Evolutionary conservation across 305 asterid genomes (phyloP), one percentile per base, ranked within the genome.

Genomic region (Solanum hybrid): DNA sequence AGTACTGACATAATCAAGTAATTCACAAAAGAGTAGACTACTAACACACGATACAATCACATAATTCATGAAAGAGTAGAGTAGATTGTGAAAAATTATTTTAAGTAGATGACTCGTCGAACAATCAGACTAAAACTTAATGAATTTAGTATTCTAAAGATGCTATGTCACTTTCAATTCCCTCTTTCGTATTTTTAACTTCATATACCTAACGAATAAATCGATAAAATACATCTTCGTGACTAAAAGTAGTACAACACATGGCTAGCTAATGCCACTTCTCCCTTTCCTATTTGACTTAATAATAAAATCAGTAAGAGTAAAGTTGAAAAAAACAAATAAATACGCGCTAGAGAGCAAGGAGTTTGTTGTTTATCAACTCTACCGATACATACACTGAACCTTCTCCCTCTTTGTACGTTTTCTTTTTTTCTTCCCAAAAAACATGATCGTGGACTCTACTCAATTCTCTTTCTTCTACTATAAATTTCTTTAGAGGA

Each of bases 381-480:
- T 46, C 28, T 36, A 46, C 87, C 87, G 74, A 82, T 81, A 83
- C 37, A 28, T 81, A 83, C 71, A 42, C 87, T 83, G 26, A 31
- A 83, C 73, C 87, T 83, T 83, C 87, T 51, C 61, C 74, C 42
- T 84, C 75, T 31, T 51, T 10, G 88, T 85, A 85, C 76, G 76
- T 85, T 57, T 57, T 29, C 20, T 18, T 8, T 83, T 10, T 84
- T 2, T 29, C 11, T 8, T 46, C 20, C 28, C 20, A 11, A 5
- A 20, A 84, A 84, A 29, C 40, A 18, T 82, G 24, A 82, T 82
- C 37, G 87, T 82, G 87, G 26, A 82, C 34, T 29, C 74, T 51
- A 51, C 16, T 29, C 42, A 84, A 84, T 29, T 46, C 28, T 64
- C 64, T 34, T 28, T 83, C 87, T 28, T 82, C 16, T 81, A 24